Evolutionary conservation across 306 rosid species (phyloP), one percentile per base, ranked within the genome.

Genomic region (Dryas drummondii): DNA sequence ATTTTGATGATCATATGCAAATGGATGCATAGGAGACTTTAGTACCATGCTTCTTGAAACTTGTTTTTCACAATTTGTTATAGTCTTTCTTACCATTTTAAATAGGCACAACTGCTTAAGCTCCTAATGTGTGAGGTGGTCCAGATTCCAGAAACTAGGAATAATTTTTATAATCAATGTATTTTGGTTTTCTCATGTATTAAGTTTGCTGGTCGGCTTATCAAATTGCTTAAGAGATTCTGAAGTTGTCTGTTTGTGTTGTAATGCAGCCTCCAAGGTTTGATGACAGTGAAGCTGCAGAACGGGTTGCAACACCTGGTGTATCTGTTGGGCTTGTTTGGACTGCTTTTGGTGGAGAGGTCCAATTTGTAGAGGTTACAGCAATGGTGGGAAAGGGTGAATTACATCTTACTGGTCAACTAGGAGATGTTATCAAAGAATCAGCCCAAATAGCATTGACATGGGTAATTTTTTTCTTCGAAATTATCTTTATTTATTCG

Each of bases 331-430:
- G 98, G 79, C 84, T 94, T 75, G 97, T 94, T 78, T 94, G 98
- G 98, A 94, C 98, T 78, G 76, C 96, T 70, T 85, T 94, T 73
- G 98, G 98, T 71, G 98, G 98, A 74, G 98, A 94, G 82, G 97
- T 94, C 83, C 98, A 94, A 85, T 91, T 94, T 85, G 98, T 94
- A 78, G 98, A 94, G 89, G 97, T 92, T 56, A 87, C 98, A 54
- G 88, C 87, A 66, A 91, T 88, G 97, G 91, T 78, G 12, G 97
- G 97, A 74, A 94, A 88, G 88, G 97, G 97, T 65, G 98, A 90
- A 79, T 77, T 94, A 81, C 98, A 87, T 87, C 98, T 94, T 61
- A 94, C 98, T 5, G 97, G 98, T 74, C 97, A 94, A 81, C 96
- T 94, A 69, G 98, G 98, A 63, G 98, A 94, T 77, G 98, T 94